Evolutionary conservation across 2,329 filamentous ascomycete genomes (phyloP).

Genomic region (Dothiorella sarmentorum): DNA sequence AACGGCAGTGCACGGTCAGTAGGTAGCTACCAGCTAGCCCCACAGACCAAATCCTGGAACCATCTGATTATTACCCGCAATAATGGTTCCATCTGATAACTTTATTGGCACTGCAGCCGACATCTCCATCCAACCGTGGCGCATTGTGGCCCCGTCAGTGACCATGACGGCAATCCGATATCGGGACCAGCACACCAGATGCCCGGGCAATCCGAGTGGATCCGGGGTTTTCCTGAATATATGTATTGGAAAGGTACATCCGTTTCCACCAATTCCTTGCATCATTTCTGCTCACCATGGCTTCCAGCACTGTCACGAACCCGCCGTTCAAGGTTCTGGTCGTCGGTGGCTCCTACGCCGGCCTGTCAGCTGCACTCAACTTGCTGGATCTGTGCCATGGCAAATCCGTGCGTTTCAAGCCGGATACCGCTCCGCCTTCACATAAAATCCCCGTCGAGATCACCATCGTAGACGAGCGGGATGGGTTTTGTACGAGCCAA

Average conservation of each 20-base stretch:
- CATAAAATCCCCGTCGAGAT: conserved; percentile 59
- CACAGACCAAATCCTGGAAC: not conserved
- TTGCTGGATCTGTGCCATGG: conserved; percentile 64
- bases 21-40: too few relatives aligned
- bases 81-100: conserved; percentile 3
- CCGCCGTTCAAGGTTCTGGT: conserved; percentile 52
- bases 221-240: not conserved
- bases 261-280: not conserved
- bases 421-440: conserved; percentile 24
- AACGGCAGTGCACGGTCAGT: not conserved
- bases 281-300: not conserved
- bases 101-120: conserved; percentile 12
- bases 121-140: not conserved
- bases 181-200: not conserved
- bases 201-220: not conserved
- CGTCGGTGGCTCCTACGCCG: conserved; percentile 70
- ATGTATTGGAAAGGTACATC: not conserved
- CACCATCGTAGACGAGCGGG: conserved; percentile 73
- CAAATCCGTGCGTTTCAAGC: conserved; percentile 18
- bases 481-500: conserved; percentile 74
- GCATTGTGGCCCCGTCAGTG: not conserved
- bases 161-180: not conserved
- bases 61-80: conserved; percentile 8
- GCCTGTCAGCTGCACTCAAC: conserved; percentile 64
- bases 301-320: not conserved